A percentile compares a stretch with the other conserved stretches of the same genome.
phyloP scores from a whole-genome alignment of 768 basidiomycete species.

The Coprinopsis cinerea region DNA sequence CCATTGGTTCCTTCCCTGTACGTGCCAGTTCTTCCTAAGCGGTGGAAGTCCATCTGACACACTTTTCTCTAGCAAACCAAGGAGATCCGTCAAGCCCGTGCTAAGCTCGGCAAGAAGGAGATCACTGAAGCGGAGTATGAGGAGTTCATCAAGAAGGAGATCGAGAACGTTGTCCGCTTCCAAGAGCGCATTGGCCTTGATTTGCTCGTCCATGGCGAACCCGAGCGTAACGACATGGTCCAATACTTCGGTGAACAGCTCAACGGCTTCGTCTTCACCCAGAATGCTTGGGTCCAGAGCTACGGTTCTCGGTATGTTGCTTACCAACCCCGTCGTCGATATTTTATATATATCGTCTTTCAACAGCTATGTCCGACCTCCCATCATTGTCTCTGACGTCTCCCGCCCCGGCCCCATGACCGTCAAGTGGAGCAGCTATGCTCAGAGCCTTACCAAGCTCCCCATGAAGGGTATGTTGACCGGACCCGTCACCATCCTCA shows the following conservation, averaged over 20 bases:
- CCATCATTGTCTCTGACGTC: conserved; percentile 97
- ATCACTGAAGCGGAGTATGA: conserved; percentile 86
- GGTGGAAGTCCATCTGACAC: conserved; percentile 1
- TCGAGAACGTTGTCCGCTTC: conserved; percentile 89
- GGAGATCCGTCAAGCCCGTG: conserved; percentile 96
- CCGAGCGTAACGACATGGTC: conserved; percentile 99
- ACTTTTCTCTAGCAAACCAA: conserved; percentile 77
- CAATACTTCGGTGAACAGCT: conserved; percentile 99
- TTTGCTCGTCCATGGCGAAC: conserved; percentile 96
- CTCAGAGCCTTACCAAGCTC: conserved; percentile 86
- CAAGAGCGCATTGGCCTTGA: conserved; percentile 96
- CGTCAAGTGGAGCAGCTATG: conserved; percentile 94
- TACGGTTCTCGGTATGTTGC: conserved; percentile 88
- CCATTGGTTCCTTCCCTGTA: conserved; percentile 97
- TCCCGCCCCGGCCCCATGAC: conserved; percentile 91
- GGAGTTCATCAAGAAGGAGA: conserved; percentile 97
- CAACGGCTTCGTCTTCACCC: conserved; percentile 94
- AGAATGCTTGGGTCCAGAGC: conserved; percentile 99
- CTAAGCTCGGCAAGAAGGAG: conserved; percentile 90
- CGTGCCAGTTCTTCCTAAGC: conserved; percentile 17
- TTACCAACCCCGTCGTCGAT: background rate
- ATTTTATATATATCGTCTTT: conserved; percentile 8
- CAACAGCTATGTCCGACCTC: conserved; percentile 88
- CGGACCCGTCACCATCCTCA: conserved; percentile 96
- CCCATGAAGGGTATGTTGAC: conserved; percentile 99